phyloP scores from a whole-genome alignment of 1,284 basidiomycete species.

The Xerocomus minutiporus region DNA sequence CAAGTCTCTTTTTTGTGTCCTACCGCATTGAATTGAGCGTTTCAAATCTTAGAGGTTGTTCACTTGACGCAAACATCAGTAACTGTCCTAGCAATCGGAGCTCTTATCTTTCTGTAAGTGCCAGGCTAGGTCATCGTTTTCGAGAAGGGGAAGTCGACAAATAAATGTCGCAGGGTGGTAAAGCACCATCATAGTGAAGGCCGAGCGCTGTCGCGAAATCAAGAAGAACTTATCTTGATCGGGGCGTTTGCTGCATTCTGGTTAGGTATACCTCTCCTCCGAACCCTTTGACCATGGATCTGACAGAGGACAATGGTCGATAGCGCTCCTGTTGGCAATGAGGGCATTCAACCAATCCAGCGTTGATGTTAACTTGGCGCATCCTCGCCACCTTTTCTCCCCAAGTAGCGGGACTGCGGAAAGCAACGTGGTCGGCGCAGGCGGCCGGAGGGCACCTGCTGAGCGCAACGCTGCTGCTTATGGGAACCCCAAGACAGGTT shows the following conservation, averaged over 20 bases:
- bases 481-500: conserved; percentile 34
- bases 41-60: conserved; percentile 48
- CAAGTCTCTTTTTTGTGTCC: conserved; percentile 27
- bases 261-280: conserved; percentile 50
- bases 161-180: conserved; percentile 36
- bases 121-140: background rate
- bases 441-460: conserved; percentile 26
- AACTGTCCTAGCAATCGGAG: conserved; percentile 58
- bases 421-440: conserved; percentile 33
- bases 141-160: background rate
- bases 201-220: conserved; percentile 55
- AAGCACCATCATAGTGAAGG: conserved; percentile 59
- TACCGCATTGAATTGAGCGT: conserved; percentile 5
- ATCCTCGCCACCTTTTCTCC: conserved; percentile 31
- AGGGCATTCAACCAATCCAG: conserved; percentile 32
- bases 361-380: conserved; percentile 28
- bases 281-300: background rate
- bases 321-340: conserved; percentile 48
- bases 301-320: conserved; percentile 4
- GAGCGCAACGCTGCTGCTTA: conserved; percentile 32
- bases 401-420: conserved; percentile 33
- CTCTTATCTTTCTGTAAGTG: conserved; percentile 60
- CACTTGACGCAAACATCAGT: conserved; percentile 70
- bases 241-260: conserved; percentile 65
- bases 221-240: conserved; percentile 69